A percentile compares a stretch with the other conserved stretches of the same genome.
Conservation (phyloP, 1,284 basidiomycete genomes). For the Amylostereum chailletii region DNA sequence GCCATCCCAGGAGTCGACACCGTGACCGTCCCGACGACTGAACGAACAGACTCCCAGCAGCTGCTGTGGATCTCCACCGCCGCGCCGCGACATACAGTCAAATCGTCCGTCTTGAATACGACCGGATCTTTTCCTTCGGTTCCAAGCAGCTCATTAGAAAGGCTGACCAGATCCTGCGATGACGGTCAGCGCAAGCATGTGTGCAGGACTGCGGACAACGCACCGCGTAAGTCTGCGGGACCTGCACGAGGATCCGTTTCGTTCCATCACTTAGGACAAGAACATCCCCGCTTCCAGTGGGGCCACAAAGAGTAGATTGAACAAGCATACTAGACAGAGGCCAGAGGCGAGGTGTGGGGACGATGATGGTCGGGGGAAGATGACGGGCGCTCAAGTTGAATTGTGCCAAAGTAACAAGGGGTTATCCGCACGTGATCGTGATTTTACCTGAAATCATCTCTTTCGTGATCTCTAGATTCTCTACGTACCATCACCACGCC, state of each 20-base stretch:
- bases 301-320: neutral
- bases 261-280: slow-evolving; percentile 5
- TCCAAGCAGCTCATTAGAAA: slow-evolving; percentile 11
- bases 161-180: slow-evolving; percentile 7
- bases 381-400: neutral
- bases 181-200: neutral
- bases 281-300: neutral
- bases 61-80: slow-evolving; percentile 15
- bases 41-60: slow-evolving; percentile 16
- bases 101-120: slow-evolving; percentile 15
- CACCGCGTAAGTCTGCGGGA: slow-evolving; percentile 9
- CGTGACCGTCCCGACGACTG: slow-evolving; percentile 11
- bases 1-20: slow-evolving; percentile 1
- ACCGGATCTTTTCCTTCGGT: slow-evolving; percentile 5
- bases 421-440: neutral
- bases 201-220: neutral
- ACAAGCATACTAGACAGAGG: slow-evolving; percentile 7
- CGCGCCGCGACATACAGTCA: slow-evolving; percentile 13
- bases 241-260: slow-evolving; percentile 8
- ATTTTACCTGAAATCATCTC: no score
- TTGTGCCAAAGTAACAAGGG: neutral
- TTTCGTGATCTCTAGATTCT: no score
- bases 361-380: neutral
- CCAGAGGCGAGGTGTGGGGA: neutral
- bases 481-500: no score